Base-by-base conservation (phyloP, 1,139 yeast genomes). In the Magnusiomyces fungicola region DNA sequence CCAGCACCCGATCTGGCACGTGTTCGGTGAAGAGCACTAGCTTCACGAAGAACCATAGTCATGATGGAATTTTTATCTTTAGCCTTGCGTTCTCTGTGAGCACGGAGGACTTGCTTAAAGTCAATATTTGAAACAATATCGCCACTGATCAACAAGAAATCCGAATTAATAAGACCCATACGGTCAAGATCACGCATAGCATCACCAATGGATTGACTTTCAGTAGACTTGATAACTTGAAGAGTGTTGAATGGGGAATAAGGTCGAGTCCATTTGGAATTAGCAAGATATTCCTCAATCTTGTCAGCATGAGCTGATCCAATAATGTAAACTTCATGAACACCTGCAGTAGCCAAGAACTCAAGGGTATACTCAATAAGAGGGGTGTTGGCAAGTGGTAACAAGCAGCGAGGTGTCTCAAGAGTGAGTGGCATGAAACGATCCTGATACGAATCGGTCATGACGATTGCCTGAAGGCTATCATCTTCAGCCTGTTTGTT, bases 121-220 rank as follows among this genome's bases (percentile, higher is more conserved):
- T 90, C 94, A 53, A 94, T 76, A 62, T 92, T 92, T 48, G 96
- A 85, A 16, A 92, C 90, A 27, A 92, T 95, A 65, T 92, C 98
- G 51, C 98, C 98, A 16, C 95, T 81, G 39, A 94, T 86, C 41
- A 92, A 74, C 53, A 94, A 70, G 61, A 92, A 92, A 67, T 92
- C 99, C 14, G 94, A 88, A 16, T 18, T 43, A 50, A 92, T 87
- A 53, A 90, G 70, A 1, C 97, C 96, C 62, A 95, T 76, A 54
- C 87, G 83, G 66, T 92, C 98, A 55, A 92, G 72, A 64, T 90
- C 97, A 65, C 98, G 78, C 95, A 92, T 84, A 29, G 95, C 95
- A 70, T 92, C 98, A 56, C 98, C 98, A 4, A 90, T 95, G 19
- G 96, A 86, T 64, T 90, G 73, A 16, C 94, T 82, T 64, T 90